These are phyloP conservation scores for Saccharomyces hybrid DNA, from an alignment of 1,139 yeast genomes.

Conservation along the genomic window DNA sequence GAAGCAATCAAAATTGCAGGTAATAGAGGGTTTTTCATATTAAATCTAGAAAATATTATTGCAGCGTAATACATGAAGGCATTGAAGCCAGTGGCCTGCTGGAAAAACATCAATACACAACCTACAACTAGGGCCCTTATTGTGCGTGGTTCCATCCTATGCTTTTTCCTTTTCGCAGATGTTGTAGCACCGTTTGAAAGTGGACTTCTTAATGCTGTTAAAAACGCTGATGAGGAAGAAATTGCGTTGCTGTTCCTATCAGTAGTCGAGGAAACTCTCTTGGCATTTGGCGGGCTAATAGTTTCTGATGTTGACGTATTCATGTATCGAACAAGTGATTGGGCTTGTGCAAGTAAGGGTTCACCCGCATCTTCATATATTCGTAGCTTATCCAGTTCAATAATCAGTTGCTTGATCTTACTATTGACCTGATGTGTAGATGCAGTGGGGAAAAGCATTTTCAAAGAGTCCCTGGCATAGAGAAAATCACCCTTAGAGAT, in stretches of 20 bases:
- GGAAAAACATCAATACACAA: conserved; percentile 65
- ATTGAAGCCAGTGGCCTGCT: conserved; percentile 69
- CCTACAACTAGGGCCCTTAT: conserved; percentile 58
- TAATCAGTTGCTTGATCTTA: conserved; percentile 28
- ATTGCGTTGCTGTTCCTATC: neutral
- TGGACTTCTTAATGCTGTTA: neutral
- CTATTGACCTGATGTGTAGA: conserved; percentile 27
- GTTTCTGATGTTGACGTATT: neutral
- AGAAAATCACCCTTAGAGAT: conserved; percentile 36
- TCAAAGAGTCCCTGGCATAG: conserved; percentile 36
- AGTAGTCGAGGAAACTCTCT: neutral
- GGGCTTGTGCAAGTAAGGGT: conserved; percentile 1
- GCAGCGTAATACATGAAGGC: conserved; percentile 71
- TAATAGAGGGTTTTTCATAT: conserved; percentile 52
- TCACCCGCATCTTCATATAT: neutral
- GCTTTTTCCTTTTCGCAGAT: conserved; percentile 4
- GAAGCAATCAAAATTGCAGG: conserved; percentile 60
- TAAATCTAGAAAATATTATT: conserved; percentile 53
- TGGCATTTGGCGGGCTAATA: neutral
- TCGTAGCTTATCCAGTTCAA: conserved; percentile 14
- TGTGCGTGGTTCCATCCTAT: conserved; percentile 34
- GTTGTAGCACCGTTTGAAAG: neutral
- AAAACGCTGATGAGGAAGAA: neutral
- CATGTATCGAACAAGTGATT: neutral
- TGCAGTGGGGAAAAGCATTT: conserved; percentile 35